Conservation (phyloP, 768 basidiomycete species). For the Cyclocybe aegerita region DNA sequence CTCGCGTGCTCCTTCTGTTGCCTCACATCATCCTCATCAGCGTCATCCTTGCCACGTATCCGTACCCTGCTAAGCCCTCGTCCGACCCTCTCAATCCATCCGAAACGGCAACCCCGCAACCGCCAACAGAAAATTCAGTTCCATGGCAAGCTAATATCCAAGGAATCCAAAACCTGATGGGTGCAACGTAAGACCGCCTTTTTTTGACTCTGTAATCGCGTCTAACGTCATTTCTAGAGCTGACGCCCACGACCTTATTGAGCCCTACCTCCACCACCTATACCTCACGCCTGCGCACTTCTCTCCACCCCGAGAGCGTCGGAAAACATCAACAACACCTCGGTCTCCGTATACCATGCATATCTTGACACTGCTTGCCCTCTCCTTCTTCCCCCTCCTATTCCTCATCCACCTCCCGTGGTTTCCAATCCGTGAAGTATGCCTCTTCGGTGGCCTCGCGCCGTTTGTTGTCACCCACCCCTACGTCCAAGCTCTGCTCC, state of each 20-base stretch:
- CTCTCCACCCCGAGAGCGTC: slow-evolving; percentile 19
- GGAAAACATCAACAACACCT: slow-evolving; percentile 9
- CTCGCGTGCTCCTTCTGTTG: slow-evolving; percentile 65
- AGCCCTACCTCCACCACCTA: slow-evolving; percentile 52
- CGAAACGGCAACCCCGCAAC: slow-evolving; percentile 7
- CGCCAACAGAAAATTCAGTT: slow-evolving; percentile 57
- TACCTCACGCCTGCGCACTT: slow-evolving; percentile 45
- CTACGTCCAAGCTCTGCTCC: slow-evolving; percentile 27
- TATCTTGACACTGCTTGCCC: slow-evolving; percentile 47
- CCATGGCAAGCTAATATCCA: slow-evolving; percentile 89
- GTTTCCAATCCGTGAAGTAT: slow-evolving; percentile 48
- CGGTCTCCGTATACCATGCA: slow-evolving; percentile 51
- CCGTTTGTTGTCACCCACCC: slow-evolving; percentile 61
- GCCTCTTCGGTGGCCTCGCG: slow-evolving; percentile 46
- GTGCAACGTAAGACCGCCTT: slow-evolving; percentile 54
- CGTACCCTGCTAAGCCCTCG: slow-evolving; percentile 32
- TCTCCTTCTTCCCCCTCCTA: slow-evolving; percentile 52
- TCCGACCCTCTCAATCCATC: slow-evolving; percentile 12
- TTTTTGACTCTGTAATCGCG: not conserved
- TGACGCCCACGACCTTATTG: slow-evolving; percentile 54
- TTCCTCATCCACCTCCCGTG: slow-evolving; percentile 41
- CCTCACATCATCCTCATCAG: slow-evolving; percentile 64
- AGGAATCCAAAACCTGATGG: slow-evolving; percentile 92
- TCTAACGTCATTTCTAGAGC: slow-evolving; percentile 39
- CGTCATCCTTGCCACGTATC: slow-evolving; percentile 67